phyloP scores from a whole-genome alignment of 139 green algal genomes.

The Chlamydomonas eustigma region DNA sequence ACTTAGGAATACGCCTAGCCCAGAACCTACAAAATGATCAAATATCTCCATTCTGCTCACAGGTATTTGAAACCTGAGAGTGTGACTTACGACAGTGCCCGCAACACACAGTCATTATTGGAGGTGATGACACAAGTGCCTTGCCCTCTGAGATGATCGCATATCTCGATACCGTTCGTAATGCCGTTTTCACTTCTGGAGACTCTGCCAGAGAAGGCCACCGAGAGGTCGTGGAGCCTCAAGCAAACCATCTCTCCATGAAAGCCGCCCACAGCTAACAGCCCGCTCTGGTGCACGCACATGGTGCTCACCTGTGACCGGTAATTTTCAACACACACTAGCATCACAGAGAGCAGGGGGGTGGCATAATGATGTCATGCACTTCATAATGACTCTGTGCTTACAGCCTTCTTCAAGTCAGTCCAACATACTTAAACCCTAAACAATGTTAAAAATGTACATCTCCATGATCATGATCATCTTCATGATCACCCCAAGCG shows the following conservation, averaged over 20 bases:
- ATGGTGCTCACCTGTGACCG: slow-evolving; percentile 81
- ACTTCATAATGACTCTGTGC: too few species aligned
- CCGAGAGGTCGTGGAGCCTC: slow-evolving; percentile 18
- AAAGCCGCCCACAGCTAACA: slow-evolving; percentile 82
- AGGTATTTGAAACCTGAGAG: too few species aligned
- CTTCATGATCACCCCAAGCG: too few species aligned
- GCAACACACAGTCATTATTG: slow-evolving; percentile 85
- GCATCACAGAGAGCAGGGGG: neutral
- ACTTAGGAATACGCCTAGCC: too few species aligned
- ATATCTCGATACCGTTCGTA: slow-evolving; percentile 92
- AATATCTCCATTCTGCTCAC: too few species aligned
- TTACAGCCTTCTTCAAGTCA: too few species aligned
- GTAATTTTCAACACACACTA: too few species aligned
- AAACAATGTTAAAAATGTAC: too few species aligned
- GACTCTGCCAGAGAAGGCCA: neutral
- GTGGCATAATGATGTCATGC: too few species aligned
- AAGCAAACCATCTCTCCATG: slow-evolving; percentile 75
- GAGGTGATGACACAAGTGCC: slow-evolving; percentile 53
- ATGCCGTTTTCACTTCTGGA: slow-evolving; percentile 80
- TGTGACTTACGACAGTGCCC: slow-evolving; percentile 31
- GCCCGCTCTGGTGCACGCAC: slow-evolving; percentile 52
- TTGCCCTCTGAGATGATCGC: slow-evolving; percentile 1
- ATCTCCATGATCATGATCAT: too few species aligned
- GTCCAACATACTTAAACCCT: too few species aligned
- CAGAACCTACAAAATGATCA: too few species aligned